A percentile compares a stretch with the other conserved stretches of the same genome.
These are phyloP conservation scores for Tagetes erecta DNA, from an alignment of 129 eudicot genomes.

Conservation along the genomic window DNA sequence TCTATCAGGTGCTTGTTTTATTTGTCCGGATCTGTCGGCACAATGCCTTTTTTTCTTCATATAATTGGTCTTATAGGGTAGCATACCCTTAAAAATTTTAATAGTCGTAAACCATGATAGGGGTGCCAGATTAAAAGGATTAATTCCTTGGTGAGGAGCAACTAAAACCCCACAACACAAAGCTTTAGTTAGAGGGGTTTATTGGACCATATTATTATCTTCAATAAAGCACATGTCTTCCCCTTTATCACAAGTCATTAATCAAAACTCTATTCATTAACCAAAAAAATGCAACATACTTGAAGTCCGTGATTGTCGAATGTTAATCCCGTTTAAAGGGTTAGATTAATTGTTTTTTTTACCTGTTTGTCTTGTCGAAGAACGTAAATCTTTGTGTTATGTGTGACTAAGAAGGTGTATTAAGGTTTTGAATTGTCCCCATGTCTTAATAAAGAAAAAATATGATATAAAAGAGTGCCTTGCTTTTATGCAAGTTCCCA, in stretches of 20 bases:
- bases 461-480: slow-evolving; percentile 1
- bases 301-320: background rate
- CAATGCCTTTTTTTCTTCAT: slow-evolving; percentile 15
- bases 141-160: slow-evolving; percentile 34
- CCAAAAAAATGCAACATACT: background rate
- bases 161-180: slow-evolving; percentile 34
- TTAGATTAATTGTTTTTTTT: background rate
- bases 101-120: slow-evolving; percentile 21
- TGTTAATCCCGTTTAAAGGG: background rate
- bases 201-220: slow-evolving; percentile 10
- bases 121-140: slow-evolving; percentile 36
- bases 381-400: background rate
- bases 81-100: slow-evolving; percentile 23
- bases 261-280: slow-evolving; percentile 21
- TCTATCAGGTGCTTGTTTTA: background rate
- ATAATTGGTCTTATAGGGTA: slow-evolving; percentile 28
- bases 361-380: background rate
- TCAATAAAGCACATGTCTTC: slow-evolving; percentile 2
- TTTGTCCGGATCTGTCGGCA: slow-evolving; percentile 18
- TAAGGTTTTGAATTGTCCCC: background rate
- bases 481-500: slow-evolving; percentile 36
- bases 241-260: slow-evolving; percentile 21
- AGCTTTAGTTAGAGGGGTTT: slow-evolving; percentile 17
- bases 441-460: background rate
- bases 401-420: background rate